A percentile compares a stretch with the other conserved stretches of the same genome.
Evolutionary conservation across 768 basidiomycete genomes (phyloP).

Genomic region (Macrolepiota dolichaula): DNA sequence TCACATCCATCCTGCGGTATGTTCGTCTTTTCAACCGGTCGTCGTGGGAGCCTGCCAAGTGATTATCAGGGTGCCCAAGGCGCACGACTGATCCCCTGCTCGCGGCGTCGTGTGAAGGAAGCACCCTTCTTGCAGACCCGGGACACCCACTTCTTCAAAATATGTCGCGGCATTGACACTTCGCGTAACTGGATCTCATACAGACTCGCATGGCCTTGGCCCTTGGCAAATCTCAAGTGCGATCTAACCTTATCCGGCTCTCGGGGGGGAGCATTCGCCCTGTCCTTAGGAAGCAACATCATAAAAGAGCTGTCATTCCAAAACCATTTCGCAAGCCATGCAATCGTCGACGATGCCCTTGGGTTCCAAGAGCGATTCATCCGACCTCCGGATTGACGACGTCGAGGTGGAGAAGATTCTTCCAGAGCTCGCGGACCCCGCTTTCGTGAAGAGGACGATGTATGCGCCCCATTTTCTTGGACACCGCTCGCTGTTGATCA

Average conservation of each 20-base stretch:
- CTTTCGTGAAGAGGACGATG: conserved; percentile 20
- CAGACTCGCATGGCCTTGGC: neutral
- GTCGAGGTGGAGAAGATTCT: conserved; percentile 13
- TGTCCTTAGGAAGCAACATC: neutral
- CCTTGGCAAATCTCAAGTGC: no score
- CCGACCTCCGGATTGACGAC: conserved; percentile 19
- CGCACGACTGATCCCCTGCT: no score
- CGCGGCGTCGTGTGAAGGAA: neutral
- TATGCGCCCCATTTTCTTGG: conserved; percentile 7
- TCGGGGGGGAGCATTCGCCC: no score
- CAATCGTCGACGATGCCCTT: conserved; percentile 14
- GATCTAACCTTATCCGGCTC: no score
- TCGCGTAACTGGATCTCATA: neutral
- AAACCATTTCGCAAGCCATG: no score
- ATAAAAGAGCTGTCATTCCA: neutral
- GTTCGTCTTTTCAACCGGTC: no score
- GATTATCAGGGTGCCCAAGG: no score
- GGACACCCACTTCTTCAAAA: neutral
- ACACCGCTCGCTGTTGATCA: neutral
- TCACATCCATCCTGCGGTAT: no score
- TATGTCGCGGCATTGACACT: neutral
- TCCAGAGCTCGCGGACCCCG: conserved; percentile 14
- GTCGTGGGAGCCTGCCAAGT: no score
- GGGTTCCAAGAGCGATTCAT: conserved; percentile 19
- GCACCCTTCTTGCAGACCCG: neutral